Base-by-base conservation (phyloP, 2,329 filamentous ascomycete genomes). In the Exophiala spinifera region DNA sequence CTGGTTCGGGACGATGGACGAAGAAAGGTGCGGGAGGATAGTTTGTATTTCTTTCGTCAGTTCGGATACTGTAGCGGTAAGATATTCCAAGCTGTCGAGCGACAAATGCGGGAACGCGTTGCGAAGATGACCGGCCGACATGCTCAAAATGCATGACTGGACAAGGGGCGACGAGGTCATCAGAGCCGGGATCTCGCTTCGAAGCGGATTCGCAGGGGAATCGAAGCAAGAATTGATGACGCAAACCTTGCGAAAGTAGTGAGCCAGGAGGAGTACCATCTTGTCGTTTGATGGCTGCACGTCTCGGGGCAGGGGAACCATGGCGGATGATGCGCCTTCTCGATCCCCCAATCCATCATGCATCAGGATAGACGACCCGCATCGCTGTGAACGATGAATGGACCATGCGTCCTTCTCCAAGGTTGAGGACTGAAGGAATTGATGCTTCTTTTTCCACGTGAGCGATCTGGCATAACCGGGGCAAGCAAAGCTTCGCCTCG, bases 131-230 rank as follows among this genome's bases (percentile, higher is more conserved):
- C 19, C 43, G 17, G 43, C 43, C 11, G 43, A 46, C 43, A 46
- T 46, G 20, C 43, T 46, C 43, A 46, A 25, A 21, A 46, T 46
- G 43, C 43, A 46, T 13, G 11, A 46, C 28, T 46, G 21, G 19
- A 46, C 15, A 25, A 46, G 43, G 23, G 19, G 43, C 43, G 43
- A 46, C 43, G 43, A 23, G 23, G 43, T 7, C 21, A 40, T 40
- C 7, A 40, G 37, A 40, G 13, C 37, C 7, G 37, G 37, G 2
- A 40, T 15, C 37, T 14, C 37, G 3, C 15, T 40, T 20, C 37
- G 37, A 40, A 40, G 20, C 11, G 37, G 37, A 40, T 40, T 40
- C 15, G 37, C 37, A 3, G 20, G 20, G 15, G 37, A 40, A 15
- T 40, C 37, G 37, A 40, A 40, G 37, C 37, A 40, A n/a, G 37